Percentiles rank a stretch among this genome's conserved stretches.
phyloP scores from a whole-genome alignment of 768 basidiomycete genomes.

The Psilocybe tampanensis region DNA sequence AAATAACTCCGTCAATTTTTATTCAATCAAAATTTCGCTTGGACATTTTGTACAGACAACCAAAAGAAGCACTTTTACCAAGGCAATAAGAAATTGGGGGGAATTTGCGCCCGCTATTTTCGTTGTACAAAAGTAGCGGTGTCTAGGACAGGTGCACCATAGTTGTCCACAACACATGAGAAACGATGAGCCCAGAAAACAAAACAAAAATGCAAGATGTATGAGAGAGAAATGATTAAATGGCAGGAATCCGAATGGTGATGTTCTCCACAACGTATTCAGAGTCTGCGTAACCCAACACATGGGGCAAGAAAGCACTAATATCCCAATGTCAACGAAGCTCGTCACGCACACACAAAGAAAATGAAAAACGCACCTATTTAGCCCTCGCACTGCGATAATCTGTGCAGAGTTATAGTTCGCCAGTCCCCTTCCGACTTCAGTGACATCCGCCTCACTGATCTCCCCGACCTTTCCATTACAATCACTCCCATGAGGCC shows the following conservation, averaged over 20 bases:
- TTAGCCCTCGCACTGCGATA: conserved; percentile 80
- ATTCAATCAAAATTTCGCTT: no score
- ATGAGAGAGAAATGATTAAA: background rate
- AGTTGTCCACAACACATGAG: conserved; percentile 2
- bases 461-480: conserved; percentile 30
- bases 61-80: no score
- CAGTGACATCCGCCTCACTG: conserved; percentile 67
- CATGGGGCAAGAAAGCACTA: conserved; percentile 78
- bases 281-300: conserved; percentile 93
- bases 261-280: conserved; percentile 98
- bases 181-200: background rate
- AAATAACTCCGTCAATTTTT: no score
- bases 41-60: no score
- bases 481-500: conserved; percentile 12
- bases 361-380: conserved; percentile 64
- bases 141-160: no score
- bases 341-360: conserved; percentile 2
- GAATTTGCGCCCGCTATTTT: no score
- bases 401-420: conserved; percentile 98
- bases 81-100: no score
- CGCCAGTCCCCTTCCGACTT: conserved; percentile 92
- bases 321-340: conserved; percentile 3
- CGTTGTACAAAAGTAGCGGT: no score
- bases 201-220: background rate
- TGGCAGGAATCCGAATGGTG: conserved; percentile 62